Conservation (phyloP, 768 basidiomycete species). For the Leccinum subtestaceum region DNA sequence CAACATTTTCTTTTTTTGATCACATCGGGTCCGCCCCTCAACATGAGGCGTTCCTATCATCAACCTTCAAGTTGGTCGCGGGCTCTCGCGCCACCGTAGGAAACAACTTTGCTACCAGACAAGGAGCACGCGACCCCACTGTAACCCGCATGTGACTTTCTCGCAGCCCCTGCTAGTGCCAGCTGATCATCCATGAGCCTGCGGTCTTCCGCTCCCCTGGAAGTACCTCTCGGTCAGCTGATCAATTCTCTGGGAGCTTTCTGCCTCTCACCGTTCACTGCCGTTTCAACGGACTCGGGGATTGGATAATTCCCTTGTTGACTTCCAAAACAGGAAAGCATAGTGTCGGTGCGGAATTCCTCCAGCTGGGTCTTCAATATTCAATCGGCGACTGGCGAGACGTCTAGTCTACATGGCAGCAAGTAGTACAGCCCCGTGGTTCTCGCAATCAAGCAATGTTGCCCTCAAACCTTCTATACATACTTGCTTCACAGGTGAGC, state of each 20-base stretch:
- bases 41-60: background rate
- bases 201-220: background rate
- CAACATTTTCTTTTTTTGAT: background rate
- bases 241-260: background rate
- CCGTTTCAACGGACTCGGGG: background rate
- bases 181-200: no score
- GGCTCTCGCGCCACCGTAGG: background rate
- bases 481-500: background rate
- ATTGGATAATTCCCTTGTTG: background rate
- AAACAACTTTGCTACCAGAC: background rate
- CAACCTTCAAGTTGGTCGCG: background rate
- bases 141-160: background rate
- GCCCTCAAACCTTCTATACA: background rate
- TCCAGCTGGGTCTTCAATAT: no score
- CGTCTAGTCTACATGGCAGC: no score
- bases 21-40: background rate
- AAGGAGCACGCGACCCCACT: background rate
- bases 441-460: no score
- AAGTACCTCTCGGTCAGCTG: background rate
- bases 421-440: no score
- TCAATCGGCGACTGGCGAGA: no score
- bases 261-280: background rate
- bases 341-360: background rate
- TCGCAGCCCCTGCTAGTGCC: background rate
- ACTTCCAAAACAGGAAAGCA: conserved; percentile 7